Conservation (phyloP, 768 basidiomycete species). For the Hericium coralloides region DNA sequence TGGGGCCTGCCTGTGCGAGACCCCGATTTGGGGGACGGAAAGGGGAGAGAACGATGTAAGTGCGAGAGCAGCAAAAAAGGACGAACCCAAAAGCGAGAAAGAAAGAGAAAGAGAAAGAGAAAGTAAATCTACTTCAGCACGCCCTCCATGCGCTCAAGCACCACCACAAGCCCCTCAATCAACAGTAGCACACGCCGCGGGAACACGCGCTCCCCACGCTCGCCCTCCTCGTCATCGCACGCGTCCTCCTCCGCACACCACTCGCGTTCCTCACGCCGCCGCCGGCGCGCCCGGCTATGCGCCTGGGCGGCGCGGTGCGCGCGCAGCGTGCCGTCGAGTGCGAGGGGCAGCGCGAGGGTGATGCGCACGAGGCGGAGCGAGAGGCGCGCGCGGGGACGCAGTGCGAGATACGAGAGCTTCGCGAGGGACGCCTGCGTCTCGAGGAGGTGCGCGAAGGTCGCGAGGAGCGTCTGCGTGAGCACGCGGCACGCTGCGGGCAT, state of each 20-base stretch:
- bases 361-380: slow-evolving; percentile 73
- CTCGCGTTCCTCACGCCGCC: slow-evolving; percentile 14
- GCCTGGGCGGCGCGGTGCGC: slow-evolving; percentile 28
- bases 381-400: slow-evolving; percentile 65
- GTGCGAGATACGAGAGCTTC: slow-evolving; percentile 67
- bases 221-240: slow-evolving; percentile 13
- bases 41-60: too few relatives aligned
- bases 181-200: slow-evolving; percentile 51
- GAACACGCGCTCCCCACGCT: slow-evolving; percentile 21
- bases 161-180: slow-evolving; percentile 51
- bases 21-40: too few relatives aligned
- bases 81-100: not conserved
- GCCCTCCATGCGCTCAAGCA: slow-evolving; percentile 60
- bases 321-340: slow-evolving; percentile 59
- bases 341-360: slow-evolving; percentile 65
- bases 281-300: slow-evolving; percentile 14
- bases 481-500: slow-evolving; percentile 56
- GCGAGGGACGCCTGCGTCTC: slow-evolving; percentile 75
- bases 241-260: slow-evolving; percentile 16
- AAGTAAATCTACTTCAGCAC: slow-evolving; percentile 16
- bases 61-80: not conserved
- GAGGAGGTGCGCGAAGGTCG: slow-evolving; percentile 67
- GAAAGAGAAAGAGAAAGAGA: not conserved
- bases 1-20: too few relatives aligned
- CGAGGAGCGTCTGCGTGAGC: slow-evolving; percentile 64